Conservation (phyloP, 2,329 filamentous ascomycete species). For the Biscogniauxia sp. region DNA sequence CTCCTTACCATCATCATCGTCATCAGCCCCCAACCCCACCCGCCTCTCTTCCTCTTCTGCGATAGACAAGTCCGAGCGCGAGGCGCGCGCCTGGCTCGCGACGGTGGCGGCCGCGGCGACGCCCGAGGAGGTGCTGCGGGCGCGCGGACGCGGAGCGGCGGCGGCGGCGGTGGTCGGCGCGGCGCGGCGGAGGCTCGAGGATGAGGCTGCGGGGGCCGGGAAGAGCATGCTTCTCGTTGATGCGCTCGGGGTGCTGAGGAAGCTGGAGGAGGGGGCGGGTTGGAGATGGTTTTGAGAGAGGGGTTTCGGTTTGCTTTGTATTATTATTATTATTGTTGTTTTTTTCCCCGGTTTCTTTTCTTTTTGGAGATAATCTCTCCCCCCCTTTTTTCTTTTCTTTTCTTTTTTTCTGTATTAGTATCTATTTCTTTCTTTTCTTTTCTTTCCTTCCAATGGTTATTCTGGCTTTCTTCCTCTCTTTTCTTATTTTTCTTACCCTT, state of each 20-base stretch:
- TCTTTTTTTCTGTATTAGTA: conserved; percentile 11
- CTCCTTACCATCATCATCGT: too few species aligned
- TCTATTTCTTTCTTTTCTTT: conserved; percentile 22
- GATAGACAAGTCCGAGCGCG: conserved; percentile 35
- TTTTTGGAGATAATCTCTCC: not conserved
- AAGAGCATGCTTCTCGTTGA: conserved; percentile 52
- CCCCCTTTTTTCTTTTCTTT: conserved; percentile 13
- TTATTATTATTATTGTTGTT: conserved; percentile 4
- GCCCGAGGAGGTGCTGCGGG: conserved; percentile 38
- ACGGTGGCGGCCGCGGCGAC: conserved; percentile 38
- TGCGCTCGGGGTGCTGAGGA: conserved; percentile 50
- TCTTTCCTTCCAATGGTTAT: conserved; percentile 5
- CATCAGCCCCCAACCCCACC: conserved; percentile 7
- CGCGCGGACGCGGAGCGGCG: conserved; percentile 35
- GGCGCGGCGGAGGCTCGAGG: conserved; percentile 45
- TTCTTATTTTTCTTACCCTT: conserved; percentile 13
- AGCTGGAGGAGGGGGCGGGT: conserved; percentile 45
- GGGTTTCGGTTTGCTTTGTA: conserved; percentile 4
- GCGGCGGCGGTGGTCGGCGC: conserved; percentile 47
- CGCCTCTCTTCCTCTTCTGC: conserved; percentile 22
- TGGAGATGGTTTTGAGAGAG: conserved; percentile 40
- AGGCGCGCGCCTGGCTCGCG: conserved; percentile 34
- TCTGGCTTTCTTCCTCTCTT: conserved; percentile 1
- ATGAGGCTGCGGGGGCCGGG: conserved; percentile 48
- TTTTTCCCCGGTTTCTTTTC: conserved; percentile 2